Evolutionary conservation across 2,329 filamentous ascomycete genomes (phyloP).

Genomic region (Myotisia sp.): DNA sequence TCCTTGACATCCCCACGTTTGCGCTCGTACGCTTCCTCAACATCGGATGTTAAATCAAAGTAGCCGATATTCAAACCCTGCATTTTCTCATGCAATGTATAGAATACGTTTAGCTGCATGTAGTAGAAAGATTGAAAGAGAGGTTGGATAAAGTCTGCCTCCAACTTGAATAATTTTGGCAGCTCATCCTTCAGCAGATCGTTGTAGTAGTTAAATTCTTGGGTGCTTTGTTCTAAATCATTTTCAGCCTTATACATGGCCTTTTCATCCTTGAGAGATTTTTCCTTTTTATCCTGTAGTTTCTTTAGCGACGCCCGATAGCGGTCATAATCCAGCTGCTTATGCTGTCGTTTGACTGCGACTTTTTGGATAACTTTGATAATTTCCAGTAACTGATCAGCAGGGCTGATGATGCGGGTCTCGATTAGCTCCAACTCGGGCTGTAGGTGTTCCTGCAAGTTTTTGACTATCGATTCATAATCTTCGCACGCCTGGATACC

Average conservation of each 20-base stretch:
- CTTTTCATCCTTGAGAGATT: conserved; percentile 91
- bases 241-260: conserved; percentile 90
- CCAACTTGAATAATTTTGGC: conserved; percentile 76
- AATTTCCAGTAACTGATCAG: conserved; percentile 83
- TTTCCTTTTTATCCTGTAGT: conserved; percentile 94
- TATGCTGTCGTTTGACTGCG: conserved; percentile 81
- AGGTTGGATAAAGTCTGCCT: conserved; percentile 88
- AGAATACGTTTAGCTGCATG: conserved; percentile 99
- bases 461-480: conserved; percentile 80
- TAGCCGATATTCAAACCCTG: conserved; percentile 94
- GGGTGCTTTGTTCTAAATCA: conserved; percentile 77
- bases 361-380: conserved; percentile 92
- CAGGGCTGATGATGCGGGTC: conserved; percentile 73
- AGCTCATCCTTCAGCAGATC: conserved; percentile 91
- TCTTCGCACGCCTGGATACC: conserved; percentile 93
- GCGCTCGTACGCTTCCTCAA: conserved; percentile 78
- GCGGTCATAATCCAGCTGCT: conserved; percentile 90
- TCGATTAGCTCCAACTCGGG: conserved; percentile 98
- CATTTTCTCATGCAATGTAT: conserved; percentile 96
- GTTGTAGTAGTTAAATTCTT: conserved; percentile 97
- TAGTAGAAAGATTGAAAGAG: conserved; percentile 99
- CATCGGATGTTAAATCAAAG: conserved; percentile 80
- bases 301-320: conserved; percentile 76
- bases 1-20: conserved; percentile 85
- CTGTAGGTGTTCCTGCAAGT: conserved; percentile 72